Evolutionary conservation across 1,284 basidiomycete species (phyloP), one percentile per base, ranked within the genome.

Genomic region (Ceratobasidium sp.): DNA sequence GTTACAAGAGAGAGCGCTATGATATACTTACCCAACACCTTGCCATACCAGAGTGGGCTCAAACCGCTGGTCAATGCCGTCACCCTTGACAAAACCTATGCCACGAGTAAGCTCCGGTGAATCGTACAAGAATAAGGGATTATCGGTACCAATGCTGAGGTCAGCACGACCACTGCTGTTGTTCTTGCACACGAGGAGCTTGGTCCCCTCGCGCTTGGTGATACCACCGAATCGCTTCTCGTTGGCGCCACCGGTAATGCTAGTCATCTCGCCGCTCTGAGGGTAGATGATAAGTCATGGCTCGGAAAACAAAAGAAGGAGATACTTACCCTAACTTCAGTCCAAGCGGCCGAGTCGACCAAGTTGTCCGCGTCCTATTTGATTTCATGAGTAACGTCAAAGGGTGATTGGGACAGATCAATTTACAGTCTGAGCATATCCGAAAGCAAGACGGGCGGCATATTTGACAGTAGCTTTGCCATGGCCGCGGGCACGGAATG

Each of bases 391-490:
- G 40, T 11, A 43, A 43, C 3, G 11, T 9, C 40, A 43, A 37
- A 11, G 4, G 40, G 11, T 6, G 40, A 43, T 43, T 54, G 22
- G 7, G 25, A n/a, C 22, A 11, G 15, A 8, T 5, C 13, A 13
- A 15, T 52, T 69, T 40, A 70, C 68, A 13, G 68, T 70, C 43
- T 70, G 68, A 8, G 54, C 68, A 59, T 70, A 70, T 1, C 68
- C 68, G 37, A 70, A 57, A n/a, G 68, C 68, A 3, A 57, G 54
- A 15, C 68, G 68, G 40, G 44, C n/a, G 34, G 34, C 46, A 17
- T 54, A 68, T 40, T 68, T 59, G 57, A 59, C 57, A 7, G 29
- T 32, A 32, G 25, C 34, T 15, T 67, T 67, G 25, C 46, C 43
- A 29, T 67, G 65, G 4, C 65, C 65, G 25, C 65, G 43, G 1